Conservation (phyloP, 768 basidiomycete genomes). For the Termitomyces sp. region DNA sequence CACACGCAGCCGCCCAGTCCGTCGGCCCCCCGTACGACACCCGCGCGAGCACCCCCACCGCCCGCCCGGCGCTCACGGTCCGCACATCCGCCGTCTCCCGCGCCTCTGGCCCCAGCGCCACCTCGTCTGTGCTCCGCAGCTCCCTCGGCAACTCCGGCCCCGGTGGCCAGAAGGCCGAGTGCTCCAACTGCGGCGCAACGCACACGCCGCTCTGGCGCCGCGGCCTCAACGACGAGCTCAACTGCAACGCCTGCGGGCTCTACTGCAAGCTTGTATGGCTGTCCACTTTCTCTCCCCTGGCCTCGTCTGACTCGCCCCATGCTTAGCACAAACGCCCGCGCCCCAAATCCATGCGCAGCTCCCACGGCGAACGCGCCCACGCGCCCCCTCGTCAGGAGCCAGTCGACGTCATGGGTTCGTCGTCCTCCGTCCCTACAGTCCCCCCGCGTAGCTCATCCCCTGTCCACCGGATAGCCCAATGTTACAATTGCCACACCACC, state of each 20-base stretch:
- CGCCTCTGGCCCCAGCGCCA: constrained; percentile 59
- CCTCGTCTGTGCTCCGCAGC: constrained; percentile 39
- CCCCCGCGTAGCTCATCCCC: constrained; percentile 23
- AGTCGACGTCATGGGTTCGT: constrained; percentile 67
- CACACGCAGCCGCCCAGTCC: constrained; percentile 37
- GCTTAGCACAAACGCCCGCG: constrained; percentile 79
- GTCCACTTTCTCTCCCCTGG: too few relatives aligned
- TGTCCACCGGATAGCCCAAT: constrained; percentile 55
- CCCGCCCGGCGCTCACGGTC: constrained; percentile 56
- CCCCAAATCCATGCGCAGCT: constrained; percentile 81
- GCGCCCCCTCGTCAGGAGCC: constrained; percentile 61
- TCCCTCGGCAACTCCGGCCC: constrained; percentile 34
- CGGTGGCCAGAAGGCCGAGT: constrained; percentile 71
- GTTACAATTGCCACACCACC: constrained; percentile 87
- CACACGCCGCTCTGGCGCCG: constrained; percentile 86
- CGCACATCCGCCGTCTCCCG: constrained; percentile 43
- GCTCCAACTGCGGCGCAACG: constrained; percentile 84
- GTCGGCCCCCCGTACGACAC: constrained; percentile 45
- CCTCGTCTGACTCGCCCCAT: not conserved
- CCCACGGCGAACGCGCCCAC: constrained; percentile 67
- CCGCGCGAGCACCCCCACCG: constrained; percentile 27
- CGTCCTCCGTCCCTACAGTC: constrained; percentile 21
- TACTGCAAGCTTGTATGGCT: constrained; percentile 74
- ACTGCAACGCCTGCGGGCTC: constrained; percentile 84
- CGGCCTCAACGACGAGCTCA: constrained; percentile 82